Evolutionary conservation across 2,329 filamentous ascomycete species (phyloP).

Genomic region (Colletotrichum liaoningense): DNA sequence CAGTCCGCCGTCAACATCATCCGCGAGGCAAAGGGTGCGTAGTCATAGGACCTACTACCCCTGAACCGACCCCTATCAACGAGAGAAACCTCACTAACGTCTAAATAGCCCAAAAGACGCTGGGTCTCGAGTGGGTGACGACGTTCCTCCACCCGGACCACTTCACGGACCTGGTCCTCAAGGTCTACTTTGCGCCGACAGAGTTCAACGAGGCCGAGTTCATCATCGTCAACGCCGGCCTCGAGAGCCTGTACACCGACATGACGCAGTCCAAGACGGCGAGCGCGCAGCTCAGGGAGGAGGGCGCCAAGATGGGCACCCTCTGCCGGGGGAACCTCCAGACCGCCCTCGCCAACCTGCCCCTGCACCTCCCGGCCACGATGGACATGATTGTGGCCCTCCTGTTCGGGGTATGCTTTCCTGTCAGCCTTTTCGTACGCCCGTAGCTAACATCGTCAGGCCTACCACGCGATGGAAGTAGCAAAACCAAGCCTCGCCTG

Average conservation of each 20-base stretch:
- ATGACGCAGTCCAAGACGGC: slow-evolving; percentile 19
- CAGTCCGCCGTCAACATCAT: slow-evolving; percentile 32
- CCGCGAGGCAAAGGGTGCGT: slow-evolving; percentile 30
- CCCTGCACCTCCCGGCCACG: slow-evolving; percentile 46
- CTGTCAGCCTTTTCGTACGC: too few relatives aligned
- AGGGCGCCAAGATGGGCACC: slow-evolving; percentile 39
- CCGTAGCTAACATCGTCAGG: slow-evolving; percentile 30
- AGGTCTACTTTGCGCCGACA: slow-evolving; percentile 45
- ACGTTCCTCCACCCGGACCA: slow-evolving; percentile 43
- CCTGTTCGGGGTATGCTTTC: slow-evolving; percentile 37
- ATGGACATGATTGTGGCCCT: slow-evolving; percentile 40
- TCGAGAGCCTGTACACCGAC: slow-evolving; percentile 45
- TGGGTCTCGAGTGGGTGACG: slow-evolving; percentile 41
- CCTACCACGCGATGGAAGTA: slow-evolving; percentile 46
- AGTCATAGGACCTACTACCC: neutral
- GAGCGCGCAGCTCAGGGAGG: slow-evolving; percentile 37
- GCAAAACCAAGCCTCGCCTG: slow-evolving; percentile 47
- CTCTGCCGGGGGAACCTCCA: slow-evolving; percentile 45
- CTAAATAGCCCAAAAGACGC: slow-evolving; percentile 5
- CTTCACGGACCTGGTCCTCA: slow-evolving; percentile 47
- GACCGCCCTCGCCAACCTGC: slow-evolving; percentile 45
- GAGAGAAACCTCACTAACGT: neutral
- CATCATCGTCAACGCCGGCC: slow-evolving; percentile 47
- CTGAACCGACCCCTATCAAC: too few relatives aligned
- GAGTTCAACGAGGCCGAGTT: slow-evolving; percentile 46